Percentiles rank a stretch among this genome's conserved stretches.
Evolutionary conservation across 768 basidiomycete genomes (phyloP).

Genomic region (Panus rudis): DNA sequence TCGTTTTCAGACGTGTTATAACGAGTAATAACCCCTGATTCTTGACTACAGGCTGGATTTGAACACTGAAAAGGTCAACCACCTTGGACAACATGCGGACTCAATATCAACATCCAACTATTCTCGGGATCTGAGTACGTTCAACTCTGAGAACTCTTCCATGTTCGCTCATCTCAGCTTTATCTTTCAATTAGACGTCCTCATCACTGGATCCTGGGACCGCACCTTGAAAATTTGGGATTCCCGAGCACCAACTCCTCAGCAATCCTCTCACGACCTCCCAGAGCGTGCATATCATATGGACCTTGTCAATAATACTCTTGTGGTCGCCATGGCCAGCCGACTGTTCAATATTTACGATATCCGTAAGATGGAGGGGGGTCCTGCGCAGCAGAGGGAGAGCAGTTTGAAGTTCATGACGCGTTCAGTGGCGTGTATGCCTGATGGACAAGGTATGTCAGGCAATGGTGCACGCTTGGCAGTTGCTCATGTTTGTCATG

Average conservation of each 20-base stretch:
- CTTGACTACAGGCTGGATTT: conserved; percentile 60
- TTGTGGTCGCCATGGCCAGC: conserved; percentile 92
- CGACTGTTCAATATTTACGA: conserved; percentile 88
- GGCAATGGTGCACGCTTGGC: not conserved
- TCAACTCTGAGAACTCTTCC: not conserved
- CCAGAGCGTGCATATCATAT: conserved; percentile 85
- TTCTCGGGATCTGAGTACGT: conserved; percentile 56
- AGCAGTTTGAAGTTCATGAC: conserved; percentile 96
- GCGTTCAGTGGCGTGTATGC: conserved; percentile 85
- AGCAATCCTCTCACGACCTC: conserved; percentile 55
- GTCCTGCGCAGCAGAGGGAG: conserved; percentile 73
- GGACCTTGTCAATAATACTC: conserved; percentile 67
- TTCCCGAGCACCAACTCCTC: conserved; percentile 49
- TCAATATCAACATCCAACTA: conserved; percentile 74
- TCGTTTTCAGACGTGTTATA: not conserved
- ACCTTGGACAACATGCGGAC: conserved; percentile 77
- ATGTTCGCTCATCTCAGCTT: not conserved
- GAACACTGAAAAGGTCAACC: conserved; percentile 58
- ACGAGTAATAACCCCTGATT: not conserved
- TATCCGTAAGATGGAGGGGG: conserved; percentile 62
- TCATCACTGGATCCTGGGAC: conserved; percentile 93
- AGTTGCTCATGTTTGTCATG: conserved; percentile 3
- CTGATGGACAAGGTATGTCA: conserved; percentile 74
- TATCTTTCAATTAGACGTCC: conserved; percentile 37
- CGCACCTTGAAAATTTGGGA: conserved; percentile 86